These are phyloP conservation scores for Ceratocystis harringtonii DNA, from an alignment of 2,329 filamentous ascomycete species.

Conservation along the genomic window DNA sequence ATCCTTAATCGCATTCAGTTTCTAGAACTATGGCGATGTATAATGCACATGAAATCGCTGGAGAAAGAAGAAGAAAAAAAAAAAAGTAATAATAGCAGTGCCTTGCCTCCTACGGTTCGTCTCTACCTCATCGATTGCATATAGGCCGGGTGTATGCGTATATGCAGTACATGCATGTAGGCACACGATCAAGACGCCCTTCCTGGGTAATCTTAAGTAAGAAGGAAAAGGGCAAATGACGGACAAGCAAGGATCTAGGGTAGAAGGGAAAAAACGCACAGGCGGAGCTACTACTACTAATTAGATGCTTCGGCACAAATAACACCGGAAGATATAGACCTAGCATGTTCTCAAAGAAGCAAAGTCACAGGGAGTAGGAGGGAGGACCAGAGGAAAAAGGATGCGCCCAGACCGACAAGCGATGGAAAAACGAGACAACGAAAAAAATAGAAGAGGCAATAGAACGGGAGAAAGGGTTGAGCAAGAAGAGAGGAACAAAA, in stretches of 20 bases:
- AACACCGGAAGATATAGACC: slow-evolving; percentile 4
- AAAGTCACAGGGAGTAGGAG: neutral
- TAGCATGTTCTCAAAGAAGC: slow-evolving; percentile 1
- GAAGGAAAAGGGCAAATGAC: no score
- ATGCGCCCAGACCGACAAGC: slow-evolving; percentile 1
- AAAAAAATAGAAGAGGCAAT: neutral
- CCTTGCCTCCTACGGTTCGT: no score
- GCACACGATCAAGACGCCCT: no score
- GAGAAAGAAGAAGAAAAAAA: neutral
- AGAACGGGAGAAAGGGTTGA: neutral
- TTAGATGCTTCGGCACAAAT: slow-evolving; percentile 2
- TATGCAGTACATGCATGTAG: no score
- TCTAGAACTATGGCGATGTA: no score
- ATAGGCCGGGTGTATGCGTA: no score
- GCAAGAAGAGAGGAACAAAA: neutral
- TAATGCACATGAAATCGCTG: neutral
- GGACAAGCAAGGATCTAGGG: no score
- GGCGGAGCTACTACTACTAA: neutral
- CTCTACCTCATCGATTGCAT: no score
- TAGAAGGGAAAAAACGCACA: neutral
- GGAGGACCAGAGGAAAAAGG: neutral
- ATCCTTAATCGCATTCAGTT: no score
- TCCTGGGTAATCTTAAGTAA: no score
- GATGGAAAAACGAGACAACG: neutral
- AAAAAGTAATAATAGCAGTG: neutral